Percentiles rank a stretch among this genome's conserved stretches.
Conservation (phyloP, 192 early-diverging fungal species). For the Linnemannia elongata region DNA sequence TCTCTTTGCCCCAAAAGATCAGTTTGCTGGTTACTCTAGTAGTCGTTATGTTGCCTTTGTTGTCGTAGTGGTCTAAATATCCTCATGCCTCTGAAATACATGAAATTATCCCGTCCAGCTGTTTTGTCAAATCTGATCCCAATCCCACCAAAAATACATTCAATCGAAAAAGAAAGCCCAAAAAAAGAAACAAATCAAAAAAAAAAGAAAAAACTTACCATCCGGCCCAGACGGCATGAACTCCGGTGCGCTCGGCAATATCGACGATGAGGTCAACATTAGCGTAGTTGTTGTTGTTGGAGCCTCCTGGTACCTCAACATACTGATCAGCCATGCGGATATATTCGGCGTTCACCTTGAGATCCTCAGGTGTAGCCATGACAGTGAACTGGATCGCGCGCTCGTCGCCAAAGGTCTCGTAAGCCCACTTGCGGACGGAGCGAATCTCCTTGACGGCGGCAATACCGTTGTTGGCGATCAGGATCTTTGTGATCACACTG, state of each 20-base stretch:
- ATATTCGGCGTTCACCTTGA: conserved; percentile 98
- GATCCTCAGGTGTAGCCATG: conserved; percentile 98
- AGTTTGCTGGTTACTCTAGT: no score
- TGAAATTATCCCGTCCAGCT: neutral
- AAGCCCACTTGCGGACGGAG: conserved; percentile 97
- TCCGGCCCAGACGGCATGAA: conserved; percentile 97
- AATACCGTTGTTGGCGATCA: conserved; percentile 99
- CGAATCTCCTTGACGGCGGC: conserved; percentile 99
- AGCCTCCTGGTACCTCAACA: conserved; percentile 97
- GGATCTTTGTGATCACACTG: conserved; percentile 92
- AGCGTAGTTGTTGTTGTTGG: conserved; percentile 99
- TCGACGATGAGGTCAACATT: conserved; percentile 99
- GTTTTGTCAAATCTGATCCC: neutral
- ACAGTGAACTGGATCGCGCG: conserved; percentile 95
- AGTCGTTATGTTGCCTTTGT: no score
- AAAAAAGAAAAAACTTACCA: conserved; percentile 68
- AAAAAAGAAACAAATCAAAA: neutral
- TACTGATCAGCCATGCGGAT: conserved; percentile 99
- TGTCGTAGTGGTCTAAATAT: no score
- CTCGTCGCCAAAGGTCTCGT: conserved; percentile 98
- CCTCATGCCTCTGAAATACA: neutral
- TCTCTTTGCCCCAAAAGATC: no score
- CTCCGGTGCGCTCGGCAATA: conserved; percentile 95
- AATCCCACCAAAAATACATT: conserved; percentile 11
- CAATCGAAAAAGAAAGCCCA: neutral